These are phyloP conservation scores for Tylopilus rubrobrunneus DNA, from an alignment of 768 basidiomycete species.

Conservation along the genomic window DNA sequence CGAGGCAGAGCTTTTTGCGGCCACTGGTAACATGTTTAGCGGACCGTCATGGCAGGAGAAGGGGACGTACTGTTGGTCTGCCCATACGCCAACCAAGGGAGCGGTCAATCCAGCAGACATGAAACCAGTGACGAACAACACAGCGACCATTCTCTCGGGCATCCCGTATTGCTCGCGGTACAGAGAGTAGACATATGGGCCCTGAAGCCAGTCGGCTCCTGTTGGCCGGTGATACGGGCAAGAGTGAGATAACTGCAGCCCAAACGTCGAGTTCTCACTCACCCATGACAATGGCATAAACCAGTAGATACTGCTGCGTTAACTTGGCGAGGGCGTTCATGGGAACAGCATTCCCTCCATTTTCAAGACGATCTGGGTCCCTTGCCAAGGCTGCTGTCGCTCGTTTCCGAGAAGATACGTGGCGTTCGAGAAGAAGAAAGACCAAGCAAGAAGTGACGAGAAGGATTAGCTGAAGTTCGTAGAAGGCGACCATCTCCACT, in stretches of 20 bases:
- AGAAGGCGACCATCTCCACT: constrained; percentile 32
- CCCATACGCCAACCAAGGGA: constrained; percentile 73
- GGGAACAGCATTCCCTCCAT: constrained; percentile 24
- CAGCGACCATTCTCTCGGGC: constrained; percentile 59
- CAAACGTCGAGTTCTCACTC: constrained; percentile 14
- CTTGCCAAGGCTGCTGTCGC: constrained; percentile 15
- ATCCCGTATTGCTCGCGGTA: constrained; percentile 67
- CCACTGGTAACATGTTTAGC: constrained; percentile 41
- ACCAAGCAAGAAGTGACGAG: constrained; percentile 33
- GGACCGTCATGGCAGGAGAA: background rate
- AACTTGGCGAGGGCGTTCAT: constrained; percentile 29
- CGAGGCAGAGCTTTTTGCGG: constrained; percentile 61
- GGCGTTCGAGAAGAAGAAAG: constrained; percentile 34
- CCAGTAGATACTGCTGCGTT: constrained; percentile 53
- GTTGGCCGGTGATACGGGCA: background rate
- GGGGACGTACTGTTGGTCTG: constrained; percentile 54
- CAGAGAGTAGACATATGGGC: constrained; percentile 73
- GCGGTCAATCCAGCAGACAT: constrained; percentile 64
- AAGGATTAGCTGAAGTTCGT: constrained; percentile 38
- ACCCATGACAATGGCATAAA: constrained; percentile 77
- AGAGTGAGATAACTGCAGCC: background rate
- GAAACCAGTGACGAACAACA: constrained; percentile 78
- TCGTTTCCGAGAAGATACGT: constrained; percentile 26
- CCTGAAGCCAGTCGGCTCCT: constrained; percentile 80
- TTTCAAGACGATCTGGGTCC: constrained; percentile 30